A percentile compares a stretch with the other conserved stretches of the same genome.
phyloP scores from a whole-genome alignment of 352 stramenopile genomes.

The Phytophthora palmivora region DNA sequence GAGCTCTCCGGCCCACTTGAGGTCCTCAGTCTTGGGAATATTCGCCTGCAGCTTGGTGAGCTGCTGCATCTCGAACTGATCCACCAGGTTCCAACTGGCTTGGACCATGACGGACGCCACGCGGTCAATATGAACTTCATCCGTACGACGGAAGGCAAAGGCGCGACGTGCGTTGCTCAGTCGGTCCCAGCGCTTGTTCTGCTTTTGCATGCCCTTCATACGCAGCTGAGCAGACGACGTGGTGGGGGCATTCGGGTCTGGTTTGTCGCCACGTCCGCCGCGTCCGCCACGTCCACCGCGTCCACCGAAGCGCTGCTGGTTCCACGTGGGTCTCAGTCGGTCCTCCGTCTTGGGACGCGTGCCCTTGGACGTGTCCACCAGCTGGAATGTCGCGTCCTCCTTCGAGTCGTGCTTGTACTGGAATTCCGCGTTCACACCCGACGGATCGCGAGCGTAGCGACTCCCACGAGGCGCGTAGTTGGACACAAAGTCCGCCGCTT shows the following conservation, averaged over 20 bases:
- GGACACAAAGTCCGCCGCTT: conserved; percentile 94
- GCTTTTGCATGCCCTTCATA: conserved; percentile 88
- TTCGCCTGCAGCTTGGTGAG: conserved; percentile 95
- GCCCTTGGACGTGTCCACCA: conserved; percentile 94
- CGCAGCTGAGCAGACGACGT: conserved; percentile 66
- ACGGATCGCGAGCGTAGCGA: conserved; percentile 73
- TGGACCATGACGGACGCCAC: conserved; percentile 92
- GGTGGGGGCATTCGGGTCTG: conserved; percentile 51
- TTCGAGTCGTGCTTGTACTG: conserved; percentile 94
- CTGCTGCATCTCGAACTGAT: conserved; percentile 97
- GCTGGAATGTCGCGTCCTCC: conserved; percentile 93
- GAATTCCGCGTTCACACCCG: conserved; percentile 93
- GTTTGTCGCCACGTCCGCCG: conserved; percentile 40
- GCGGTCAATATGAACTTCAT: conserved; percentile 85
- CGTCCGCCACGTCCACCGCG: conserved; percentile 56
- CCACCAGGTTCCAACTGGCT: conserved; percentile 92
- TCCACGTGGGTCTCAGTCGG: conserved; percentile 82
- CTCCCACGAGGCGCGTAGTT: conserved; percentile 69
- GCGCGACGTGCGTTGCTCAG: conserved; percentile 80
- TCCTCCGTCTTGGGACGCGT: conserved; percentile 80
- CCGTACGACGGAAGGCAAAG: conserved; percentile 63
- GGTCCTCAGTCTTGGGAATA: conserved; percentile 86
- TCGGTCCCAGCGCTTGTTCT: conserved; percentile 87
- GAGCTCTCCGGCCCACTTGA: conserved; percentile 95
- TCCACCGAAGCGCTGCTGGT: conserved; percentile 85